A percentile compares a stretch with the other conserved stretches of the same genome.
phyloP scores from a whole-genome alignment of 2,329 filamentous ascomycete genomes.

The Calonectria hongkongensis region DNA sequence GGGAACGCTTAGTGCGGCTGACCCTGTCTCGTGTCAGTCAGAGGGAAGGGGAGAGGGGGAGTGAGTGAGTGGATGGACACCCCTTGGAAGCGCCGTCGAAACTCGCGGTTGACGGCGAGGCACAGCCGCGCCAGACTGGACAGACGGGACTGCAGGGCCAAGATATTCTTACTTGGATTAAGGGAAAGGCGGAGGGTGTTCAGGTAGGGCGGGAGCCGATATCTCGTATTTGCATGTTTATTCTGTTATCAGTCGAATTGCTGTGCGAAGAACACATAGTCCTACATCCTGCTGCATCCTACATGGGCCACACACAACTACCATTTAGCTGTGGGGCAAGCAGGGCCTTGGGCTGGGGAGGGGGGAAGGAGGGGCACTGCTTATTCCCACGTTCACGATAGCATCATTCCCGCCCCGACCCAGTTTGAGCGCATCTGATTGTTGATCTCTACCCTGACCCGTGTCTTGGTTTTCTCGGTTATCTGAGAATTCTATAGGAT shows the following conservation, averaged over 20 bases:
- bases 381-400: constrained; percentile 18
- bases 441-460: constrained; percentile 12
- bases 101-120: constrained; percentile 11
- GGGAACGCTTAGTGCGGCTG: constrained; percentile 27
- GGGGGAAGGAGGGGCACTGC: background rate
- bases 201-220: background rate
- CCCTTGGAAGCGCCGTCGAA: constrained; percentile 28
- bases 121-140: constrained; percentile 24
- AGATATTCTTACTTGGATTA: constrained; percentile 13
- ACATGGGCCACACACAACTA: too few relatives aligned
- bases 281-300: background rate
- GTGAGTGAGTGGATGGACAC: background rate
- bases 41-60: background rate
- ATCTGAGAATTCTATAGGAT: background rate
- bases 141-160: constrained; percentile 4
- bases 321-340: background rate
- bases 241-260: constrained; percentile 3
- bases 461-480: constrained; percentile 16
- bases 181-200: background rate
- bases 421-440: background rate
- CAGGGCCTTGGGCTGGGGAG: background rate
- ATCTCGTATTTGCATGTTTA: constrained; percentile 18
- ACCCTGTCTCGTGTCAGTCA: constrained; percentile 13
- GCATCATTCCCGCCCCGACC: constrained; percentile 21
- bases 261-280: background rate